Base-by-base conservation (phyloP, 352 stramenopile genomes). In the Plasmopara halstedii region DNA sequence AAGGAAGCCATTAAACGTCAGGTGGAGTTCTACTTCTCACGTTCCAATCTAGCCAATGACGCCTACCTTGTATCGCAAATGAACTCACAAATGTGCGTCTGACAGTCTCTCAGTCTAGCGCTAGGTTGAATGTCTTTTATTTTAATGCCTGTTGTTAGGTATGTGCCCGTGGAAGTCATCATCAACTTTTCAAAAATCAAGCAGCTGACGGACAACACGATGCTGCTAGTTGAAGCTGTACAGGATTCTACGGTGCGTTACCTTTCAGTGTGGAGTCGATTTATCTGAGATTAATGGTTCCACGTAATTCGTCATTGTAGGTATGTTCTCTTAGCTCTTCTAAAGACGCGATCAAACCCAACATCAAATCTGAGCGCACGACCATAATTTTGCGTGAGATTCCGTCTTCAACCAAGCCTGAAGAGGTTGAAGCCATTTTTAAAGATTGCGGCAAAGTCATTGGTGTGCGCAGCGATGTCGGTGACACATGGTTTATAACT, bases 351-450 rank as follows among this genome's bases (percentile, higher is more conserved):
- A 93, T 97, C 67, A 95, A 95, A 59, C 85, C 88, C 33, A 96
- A 93, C 64, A 81, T 96, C 53, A 95, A 96, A 64, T 83, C 76
- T 33, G 87, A 96, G 62, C 74, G 87, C 51, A 96, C 88, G 39
- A 97, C 88, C 42, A 97, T 97, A 62, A 97, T 97, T 53, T 56
- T 97, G 46, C 74, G 88, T 32, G 88, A 97, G 52, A 95, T 97
- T 55, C 79, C 87, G 43, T 95, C 85, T 23, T 83, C 71, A 15
- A 94, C 86, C 7, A 58, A 73, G 53, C 82, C 79, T 4, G 76
- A 84, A 26, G 79, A 96, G 19, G 85, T 97, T 3, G 66, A 87
- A 35, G 85, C 85, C 33, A 82, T 97, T 46, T 96, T 97, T 41
- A 57, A 79, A 0, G 82, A 64, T 23, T 85, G 79, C 49, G 83